Evolutionary conservation across 2,329 filamentous ascomycete genomes (phyloP), one percentile per base, ranked within the genome.

Genomic region (Trichophyton rubrum): DNA sequence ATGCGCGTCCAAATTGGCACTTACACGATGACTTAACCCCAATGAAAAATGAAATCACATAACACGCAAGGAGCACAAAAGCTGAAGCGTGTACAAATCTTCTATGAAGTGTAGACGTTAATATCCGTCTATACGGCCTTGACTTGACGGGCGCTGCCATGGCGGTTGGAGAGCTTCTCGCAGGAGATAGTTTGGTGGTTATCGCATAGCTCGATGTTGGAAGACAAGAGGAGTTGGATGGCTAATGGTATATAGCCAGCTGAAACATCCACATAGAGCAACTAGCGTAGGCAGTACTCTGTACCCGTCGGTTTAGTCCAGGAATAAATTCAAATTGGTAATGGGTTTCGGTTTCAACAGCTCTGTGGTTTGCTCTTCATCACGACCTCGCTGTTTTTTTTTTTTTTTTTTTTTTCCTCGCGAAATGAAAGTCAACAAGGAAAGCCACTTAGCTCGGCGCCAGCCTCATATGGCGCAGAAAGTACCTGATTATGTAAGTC

Each of bases 81-180:
- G 82, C 80, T 56, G 87, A 87, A 11, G 89, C 90, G 64, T 85
- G 85, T 56, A 87, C 86, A 75, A 96, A 97, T 68, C 90, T 84
- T 68, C 88, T 82, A 74, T 97, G 92, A 65, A 96, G 79, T 59
- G 88, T 86, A 57, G 92, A 91, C 63, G 92, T 95, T 67, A 96
- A 78, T 73, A 95, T 95, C 77, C 96, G 89, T 79, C 90, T 87
- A 75, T 96, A 95, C 45, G 74, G 75, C 66, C 76, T 71, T 63
- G 73, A 73, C 68, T 66, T 67, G 60, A 69, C 63, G 55, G 68
- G 64, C 63, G 63, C 22, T 56, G 72, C 73, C 74, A 75, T 75
- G 64, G 62, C 71, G 61, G 56, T 56, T 20, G 27, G 56, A 56
- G 38, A 58, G 56, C 56, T 58, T 57, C 24, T 30, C n/a, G 33